Base-by-base conservation (phyloP, 2,329 filamentous ascomycete species). In the Chaetomiaceae sp. region DNA sequence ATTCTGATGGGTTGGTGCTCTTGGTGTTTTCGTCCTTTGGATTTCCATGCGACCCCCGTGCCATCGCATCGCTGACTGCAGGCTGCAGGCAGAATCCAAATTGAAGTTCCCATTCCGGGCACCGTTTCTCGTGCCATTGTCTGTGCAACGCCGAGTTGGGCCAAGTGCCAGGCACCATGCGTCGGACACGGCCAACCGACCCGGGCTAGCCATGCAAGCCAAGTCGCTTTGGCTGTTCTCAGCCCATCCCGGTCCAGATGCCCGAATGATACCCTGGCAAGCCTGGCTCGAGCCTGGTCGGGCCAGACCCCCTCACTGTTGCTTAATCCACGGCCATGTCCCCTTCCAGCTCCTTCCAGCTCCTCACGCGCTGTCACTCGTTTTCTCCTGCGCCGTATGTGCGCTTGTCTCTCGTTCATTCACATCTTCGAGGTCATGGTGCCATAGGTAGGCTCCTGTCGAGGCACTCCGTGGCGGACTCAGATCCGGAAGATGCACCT, bases 141-240 rank as follows among this genome's bases (percentile, higher is more conserved):
- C 45, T 44, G 39, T 49, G 46, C 51, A 43, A 39, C 20, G 20
- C 51, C 40, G 6, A 19, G 46, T 47, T n/a, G 39, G 51, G 51
- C 11, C 40, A 54, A 54, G 51, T 23, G 46, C 34, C 40, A 45
- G 39, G 45, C 38, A 42, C 31, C 29, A 27, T 47, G 37, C 29
- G 38, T 9, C 37, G 22, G 36, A 22, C 6, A 8, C 14, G 6
- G 3, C 29, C 44, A 36, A 12, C 17, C 9, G 12, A 14, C 34
- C n/a, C 23, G 7, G 23, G 22, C 37, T 53, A 47, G 23, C 39
- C 25, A 45, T 54, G 51, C 51, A 53, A 22, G 49, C 44, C 44
- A 43, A 42, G 44, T 39, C 8, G 38, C 43, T 31, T 31, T 43
- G 11, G 17, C 49, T 17, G 31, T 36, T 46, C 49, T 48, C 51